Conservation (phyloP, 2,329 filamentous ascomycete species). For the Alternaria triticimaculans region DNA sequence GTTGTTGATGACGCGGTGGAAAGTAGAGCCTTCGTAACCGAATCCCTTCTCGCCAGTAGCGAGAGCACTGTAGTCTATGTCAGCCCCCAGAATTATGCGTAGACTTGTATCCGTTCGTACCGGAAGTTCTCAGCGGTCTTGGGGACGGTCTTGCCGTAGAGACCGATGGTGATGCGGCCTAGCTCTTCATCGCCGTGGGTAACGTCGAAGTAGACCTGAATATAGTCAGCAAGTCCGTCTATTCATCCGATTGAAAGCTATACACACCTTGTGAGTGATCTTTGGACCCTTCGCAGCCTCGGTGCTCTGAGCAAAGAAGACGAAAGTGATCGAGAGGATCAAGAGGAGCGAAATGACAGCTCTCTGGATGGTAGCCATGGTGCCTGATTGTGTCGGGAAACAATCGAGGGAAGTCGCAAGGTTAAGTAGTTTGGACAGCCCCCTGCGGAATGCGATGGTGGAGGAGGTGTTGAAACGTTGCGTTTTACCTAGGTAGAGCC, state of each 20-base stretch:
- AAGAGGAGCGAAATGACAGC: constrained; percentile 75
- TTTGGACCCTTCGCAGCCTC: constrained; percentile 73
- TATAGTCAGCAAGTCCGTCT: neutral
- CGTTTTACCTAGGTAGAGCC: constrained; percentile 24
- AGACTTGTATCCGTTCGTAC: constrained; percentile 34
- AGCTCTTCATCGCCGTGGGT: constrained; percentile 75
- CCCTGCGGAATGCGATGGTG: constrained; percentile 21
- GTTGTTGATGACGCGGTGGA: constrained; percentile 89
- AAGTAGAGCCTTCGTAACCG: constrained; percentile 79
- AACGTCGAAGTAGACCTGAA: constrained; percentile 81
- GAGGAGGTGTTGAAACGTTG: constrained; percentile 42
- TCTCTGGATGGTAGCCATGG: constrained; percentile 77
- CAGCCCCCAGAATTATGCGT: constrained; percentile 6
- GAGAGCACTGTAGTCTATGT: constrained; percentile 67
- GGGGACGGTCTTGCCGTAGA: constrained; percentile 87
- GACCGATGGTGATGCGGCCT: constrained; percentile 78
- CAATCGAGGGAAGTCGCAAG: constrained; percentile 25
- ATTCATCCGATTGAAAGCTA: neutral
- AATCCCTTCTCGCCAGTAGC: constrained; percentile 87
- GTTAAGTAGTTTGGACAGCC: constrained; percentile 34
- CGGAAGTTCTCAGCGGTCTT: constrained; percentile 74
- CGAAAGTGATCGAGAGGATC: constrained; percentile 69
- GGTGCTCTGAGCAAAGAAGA: constrained; percentile 44
- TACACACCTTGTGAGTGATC: constrained; percentile 84
- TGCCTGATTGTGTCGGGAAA: constrained; percentile 40